Evolutionary conservation across 371 early-diverging fungal species (phyloP), one percentile per base, ranked within the genome.

Genomic region (Syncephalastrum monosporum): DNA sequence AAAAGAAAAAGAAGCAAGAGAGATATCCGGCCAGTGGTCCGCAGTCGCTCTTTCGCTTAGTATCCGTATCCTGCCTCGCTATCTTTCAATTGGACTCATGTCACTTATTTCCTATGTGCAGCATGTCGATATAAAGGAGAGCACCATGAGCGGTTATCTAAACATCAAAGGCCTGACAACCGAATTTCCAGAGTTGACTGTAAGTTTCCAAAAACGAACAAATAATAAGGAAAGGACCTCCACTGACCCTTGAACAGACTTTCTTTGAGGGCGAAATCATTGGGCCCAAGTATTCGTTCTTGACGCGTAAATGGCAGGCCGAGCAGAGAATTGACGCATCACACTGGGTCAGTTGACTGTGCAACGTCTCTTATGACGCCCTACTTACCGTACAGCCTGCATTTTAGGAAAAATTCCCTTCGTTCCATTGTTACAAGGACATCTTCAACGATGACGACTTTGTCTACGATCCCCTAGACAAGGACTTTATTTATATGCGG

Each of bases 401-500:
- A 29, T 29, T 29, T 29, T 65, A 79, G 77, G 57, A 62, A 53
- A 64, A 67, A 48, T 88, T 89, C 64, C 67, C 85, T 25, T 79
- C 83, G 10, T 93, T 91, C 57, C 60, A 70, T 29, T 78, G 77
- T 2, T 74, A 54, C 73, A 73, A 74, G 60, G 66, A 79, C 47
- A 60, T 55, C 3, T 91, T 94, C 67, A 84, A 87, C 56, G 52
- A 84, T 44, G 88, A 91, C 51, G 77, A 72, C 16, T 86, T 87
- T 68, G 64, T 67, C 19, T 88, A 87, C 65, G 87, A 91, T 70
- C 87, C 84, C 55, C 56, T 68, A 33, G 79, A 83, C 61, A 74
- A 74, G 47, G 91, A 94, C 56, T 82, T 82, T 55, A 71, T 97
- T 24, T 97, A 92, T 68, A 97, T 97, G 97, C 83, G 97, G 23